Conservation (phyloP, 805 yeast genomes). For the Lachancea mirantina region DNA sequence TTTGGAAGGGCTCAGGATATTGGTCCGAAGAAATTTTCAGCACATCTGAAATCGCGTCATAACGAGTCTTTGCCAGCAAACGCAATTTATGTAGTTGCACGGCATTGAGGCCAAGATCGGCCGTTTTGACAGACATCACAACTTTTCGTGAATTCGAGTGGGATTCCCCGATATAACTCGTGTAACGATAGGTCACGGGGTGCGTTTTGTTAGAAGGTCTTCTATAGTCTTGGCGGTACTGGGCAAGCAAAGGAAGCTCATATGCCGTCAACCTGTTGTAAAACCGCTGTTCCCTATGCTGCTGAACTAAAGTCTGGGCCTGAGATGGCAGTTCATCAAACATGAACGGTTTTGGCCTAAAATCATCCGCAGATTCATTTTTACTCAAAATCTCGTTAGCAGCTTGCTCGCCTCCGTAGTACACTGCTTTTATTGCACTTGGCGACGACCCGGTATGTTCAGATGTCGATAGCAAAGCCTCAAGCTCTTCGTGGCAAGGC, state of each 20-base stretch:
- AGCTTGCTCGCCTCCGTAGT: constrained; percentile 37
- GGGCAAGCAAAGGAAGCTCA: constrained; percentile 79
- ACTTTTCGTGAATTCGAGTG: constrained; percentile 59
- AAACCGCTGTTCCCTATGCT: constrained; percentile 67
- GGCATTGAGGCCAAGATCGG: constrained; percentile 45
- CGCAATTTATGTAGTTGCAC: constrained; percentile 65
- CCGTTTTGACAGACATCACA: constrained; percentile 45
- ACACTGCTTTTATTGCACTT: constrained; percentile 31
- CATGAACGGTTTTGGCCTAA: constrained; percentile 38
- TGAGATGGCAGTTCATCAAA: constrained; percentile 60
- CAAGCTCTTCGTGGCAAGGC: constrained; percentile 45
- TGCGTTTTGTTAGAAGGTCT: constrained; percentile 38
- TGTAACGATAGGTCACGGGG: constrained; percentile 63
- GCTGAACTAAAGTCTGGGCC: constrained; percentile 66
- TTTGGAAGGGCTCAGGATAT: constrained; percentile 76
- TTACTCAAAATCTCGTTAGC: constrained; percentile 35
- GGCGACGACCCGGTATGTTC: constrained; percentile 35
- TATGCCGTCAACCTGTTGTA: constrained; percentile 81
- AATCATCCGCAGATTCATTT: constrained; percentile 34
- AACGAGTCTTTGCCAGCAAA: constrained; percentile 72
- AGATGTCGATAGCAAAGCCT: constrained; percentile 47
- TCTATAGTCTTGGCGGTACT: constrained; percentile 62
- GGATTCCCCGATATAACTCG: constrained; percentile 65
- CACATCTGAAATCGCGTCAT: constrained; percentile 50
- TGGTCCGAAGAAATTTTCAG: constrained; percentile 60